A percentile compares a stretch with the other conserved stretches of the same genome.
phyloP scores from a whole-genome alignment of 1,284 basidiomycete species.

The Schizopora paradoxa region DNA sequence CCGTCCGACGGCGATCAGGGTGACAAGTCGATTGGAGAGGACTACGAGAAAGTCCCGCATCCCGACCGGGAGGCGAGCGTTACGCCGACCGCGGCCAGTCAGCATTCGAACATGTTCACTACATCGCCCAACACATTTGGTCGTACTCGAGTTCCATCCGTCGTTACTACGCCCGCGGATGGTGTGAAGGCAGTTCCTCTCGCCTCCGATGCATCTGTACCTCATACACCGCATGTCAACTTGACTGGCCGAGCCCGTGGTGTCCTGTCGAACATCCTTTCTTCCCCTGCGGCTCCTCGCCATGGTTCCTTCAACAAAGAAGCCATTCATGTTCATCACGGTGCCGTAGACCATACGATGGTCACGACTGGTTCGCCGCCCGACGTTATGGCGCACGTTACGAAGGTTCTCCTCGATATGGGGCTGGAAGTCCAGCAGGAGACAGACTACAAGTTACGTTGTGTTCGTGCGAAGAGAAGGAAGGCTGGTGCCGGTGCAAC shows the following conservation, averaged over 20 bases:
- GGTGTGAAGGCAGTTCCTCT: no score
- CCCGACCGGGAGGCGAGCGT: slow-evolving; percentile 7
- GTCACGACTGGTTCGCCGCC: slow-evolving; percentile 82
- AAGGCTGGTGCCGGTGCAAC: slow-evolving; percentile 42
- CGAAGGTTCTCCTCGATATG: slow-evolving; percentile 79
- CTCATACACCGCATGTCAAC: slow-evolving; percentile 4
- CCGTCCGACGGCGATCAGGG: slow-evolving; percentile 27
- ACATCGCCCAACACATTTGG: background rate
- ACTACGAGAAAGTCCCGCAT: slow-evolving; percentile 12
- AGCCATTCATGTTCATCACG: slow-evolving; percentile 81
- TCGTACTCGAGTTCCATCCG: slow-evolving; percentile 1
- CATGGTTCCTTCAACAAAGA: slow-evolving; percentile 38
- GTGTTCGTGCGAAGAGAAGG: slow-evolving; percentile 67
- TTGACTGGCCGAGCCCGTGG: slow-evolving; percentile 11
- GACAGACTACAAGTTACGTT: slow-evolving; percentile 84
- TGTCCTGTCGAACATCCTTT: slow-evolving; percentile 12
- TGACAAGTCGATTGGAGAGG: slow-evolving; percentile 30
- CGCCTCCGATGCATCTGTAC: slow-evolving; percentile 2
- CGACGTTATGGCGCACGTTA: slow-evolving; percentile 84
- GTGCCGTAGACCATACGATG: slow-evolving; percentile 89
- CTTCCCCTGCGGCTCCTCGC: slow-evolving; percentile 6
- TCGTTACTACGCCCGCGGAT: no score
- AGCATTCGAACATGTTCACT: slow-evolving; percentile 1
- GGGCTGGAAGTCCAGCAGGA: slow-evolving; percentile 87
- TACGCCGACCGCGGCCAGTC: slow-evolving; percentile 20